Base-by-base conservation (phyloP, 371 early-diverging fungal genomes). In the Syncephalastrum sp. region DNA sequence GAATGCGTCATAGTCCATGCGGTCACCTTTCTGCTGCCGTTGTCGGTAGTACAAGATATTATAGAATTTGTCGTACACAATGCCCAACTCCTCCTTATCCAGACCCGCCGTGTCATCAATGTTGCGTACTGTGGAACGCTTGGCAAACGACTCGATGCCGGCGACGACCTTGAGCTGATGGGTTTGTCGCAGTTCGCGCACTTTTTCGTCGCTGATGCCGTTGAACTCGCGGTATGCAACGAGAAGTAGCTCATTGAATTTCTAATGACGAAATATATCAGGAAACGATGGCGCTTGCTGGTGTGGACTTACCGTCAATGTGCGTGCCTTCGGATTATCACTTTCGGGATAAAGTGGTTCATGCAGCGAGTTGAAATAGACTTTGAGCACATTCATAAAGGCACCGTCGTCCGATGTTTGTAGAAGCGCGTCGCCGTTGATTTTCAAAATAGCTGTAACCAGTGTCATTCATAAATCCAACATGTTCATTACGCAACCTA, bases 131-230 rank as follows among this genome's bases (percentile, higher is more conserved):
- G 90, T 82, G 1, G 89, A 88, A 61, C 95, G 88, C 59, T 96
- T 97, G 0, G 97, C 90, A 59, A 92, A 98, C 27, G 87, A 86
- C 70, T 95, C 95, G 59, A 98, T 89, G 17, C 92, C 90, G 57
- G 97, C 96, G n/a, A 94, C 92, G 2, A 97, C 93, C 65, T 92
- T 92, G 49, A 96, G 84, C 68, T 95, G 95, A 59, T 90, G 88
- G 16, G 86, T 84, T 52, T 87, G 86, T 23, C 98, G 86, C 46
- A 95, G 72, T 44, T 95, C 94, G 0, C 77, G 77, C 13, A 98
- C 82, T 64, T 81, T 74, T 8, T 88, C 89, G 29, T 88, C 82
- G 2, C 91, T 93, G 6, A 98, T 84, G 42, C 70, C 69, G 25
- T 90, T 87, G 67, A 96, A 98, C 56, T 97, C 97, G 50, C 89